phyloP scores from a whole-genome alignment of 1,139 yeast genomes.

The Eremothecium coryli region DNA sequence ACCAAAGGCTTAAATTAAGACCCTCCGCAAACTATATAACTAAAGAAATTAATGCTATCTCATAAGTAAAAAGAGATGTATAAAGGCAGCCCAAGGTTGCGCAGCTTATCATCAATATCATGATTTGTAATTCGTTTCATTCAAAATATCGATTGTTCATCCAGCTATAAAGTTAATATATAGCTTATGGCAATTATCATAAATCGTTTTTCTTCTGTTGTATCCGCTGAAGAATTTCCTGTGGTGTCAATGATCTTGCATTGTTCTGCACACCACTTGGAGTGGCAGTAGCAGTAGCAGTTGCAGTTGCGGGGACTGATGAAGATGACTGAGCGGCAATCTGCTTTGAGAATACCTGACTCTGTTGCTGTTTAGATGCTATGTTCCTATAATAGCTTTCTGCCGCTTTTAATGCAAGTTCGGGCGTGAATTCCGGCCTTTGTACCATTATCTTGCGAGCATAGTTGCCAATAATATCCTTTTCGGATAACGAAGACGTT shows the following conservation, averaged over 20 bases:
- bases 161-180: background rate
- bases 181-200: background rate
- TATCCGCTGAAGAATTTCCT: conserved; percentile 28
- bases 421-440: conserved; percentile 27
- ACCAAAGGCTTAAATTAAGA: conserved; percentile 25
- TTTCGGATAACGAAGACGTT: conserved; percentile 17
- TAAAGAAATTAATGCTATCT: background rate
- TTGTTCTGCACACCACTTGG: conserved; percentile 6
- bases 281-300: conserved; percentile 1
- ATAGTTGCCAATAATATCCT: conserved; percentile 28
- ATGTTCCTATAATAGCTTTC: conserved; percentile 23
- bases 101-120: too few relatives aligned
- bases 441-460: conserved; percentile 26
- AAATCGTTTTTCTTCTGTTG: conserved; percentile 18
- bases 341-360: conserved; percentile 7
- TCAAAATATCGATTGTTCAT: background rate
- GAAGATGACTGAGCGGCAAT: conserved; percentile 1
- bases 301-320: background rate
- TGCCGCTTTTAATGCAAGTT: conserved; percentile 29
- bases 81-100: too few relatives aligned
- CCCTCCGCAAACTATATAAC: background rate
- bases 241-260: conserved; percentile 28
- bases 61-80: background rate
- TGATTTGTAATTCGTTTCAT: background rate
- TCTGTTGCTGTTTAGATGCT: conserved; percentile 15